Conservation (phyloP, 805 yeast species). For the Hanseniaspora taiwanica region DNA sequence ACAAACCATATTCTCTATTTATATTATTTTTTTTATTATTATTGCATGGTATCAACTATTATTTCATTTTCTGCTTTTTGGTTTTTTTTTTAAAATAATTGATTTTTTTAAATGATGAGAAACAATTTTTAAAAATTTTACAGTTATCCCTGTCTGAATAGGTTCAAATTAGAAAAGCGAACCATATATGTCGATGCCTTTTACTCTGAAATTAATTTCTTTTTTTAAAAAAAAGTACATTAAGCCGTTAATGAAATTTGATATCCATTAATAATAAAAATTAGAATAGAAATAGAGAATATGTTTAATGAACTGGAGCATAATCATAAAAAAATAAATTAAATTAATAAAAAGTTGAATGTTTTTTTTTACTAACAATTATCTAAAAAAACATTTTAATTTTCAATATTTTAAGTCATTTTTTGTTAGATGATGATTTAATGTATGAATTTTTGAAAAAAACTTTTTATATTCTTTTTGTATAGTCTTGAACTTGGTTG, state of each 20-base stretch:
- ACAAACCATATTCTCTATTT: not conserved
- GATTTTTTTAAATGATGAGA: constrained; percentile 20
- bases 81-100: not conserved
- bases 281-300: too few species aligned
- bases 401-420: too few species aligned
- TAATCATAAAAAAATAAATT: not conserved
- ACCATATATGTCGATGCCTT: constrained; percentile 21
- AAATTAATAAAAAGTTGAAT: too few species aligned
- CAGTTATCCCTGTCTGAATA: constrained; percentile 31
- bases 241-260: too few species aligned
- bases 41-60: not conserved
- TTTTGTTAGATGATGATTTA: not conserved
- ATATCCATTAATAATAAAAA: too few species aligned
- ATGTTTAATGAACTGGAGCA: too few species aligned
- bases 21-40: not conserved
- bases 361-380: too few species aligned
- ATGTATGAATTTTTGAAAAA: not conserved
- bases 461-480: not conserved
- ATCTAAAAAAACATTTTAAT: too few species aligned
- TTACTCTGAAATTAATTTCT: constrained; percentile 17
- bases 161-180: constrained; percentile 16
- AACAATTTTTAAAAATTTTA: constrained; percentile 12
- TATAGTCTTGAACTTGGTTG: constrained; percentile 15
- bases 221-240: too few species aligned
- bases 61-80: constrained; percentile 1